Conservation (phyloP, 768 basidiomycete genomes). For the Suillus ampliporus region DNA sequence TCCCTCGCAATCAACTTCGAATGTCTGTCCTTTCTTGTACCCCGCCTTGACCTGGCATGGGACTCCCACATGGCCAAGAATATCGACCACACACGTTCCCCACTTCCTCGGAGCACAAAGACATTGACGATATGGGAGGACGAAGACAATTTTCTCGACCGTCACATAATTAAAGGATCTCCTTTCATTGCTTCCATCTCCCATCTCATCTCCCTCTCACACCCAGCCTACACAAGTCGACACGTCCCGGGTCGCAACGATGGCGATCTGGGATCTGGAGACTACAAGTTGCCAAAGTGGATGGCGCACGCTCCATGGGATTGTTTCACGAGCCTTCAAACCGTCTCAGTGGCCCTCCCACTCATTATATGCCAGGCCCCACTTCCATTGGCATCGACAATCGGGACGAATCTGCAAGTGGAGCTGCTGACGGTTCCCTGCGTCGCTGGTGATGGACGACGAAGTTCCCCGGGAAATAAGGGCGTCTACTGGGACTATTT, state of each 20-base stretch:
- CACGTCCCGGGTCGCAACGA: neutral
- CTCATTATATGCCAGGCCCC: neutral
- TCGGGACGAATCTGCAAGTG: no score
- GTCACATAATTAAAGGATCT: slow-evolving; percentile 37
- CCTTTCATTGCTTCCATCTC: slow-evolving; percentile 43
- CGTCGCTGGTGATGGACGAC: neutral
- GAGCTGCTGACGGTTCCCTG: neutral
- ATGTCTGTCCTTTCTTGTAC: slow-evolving; percentile 42
- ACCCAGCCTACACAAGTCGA: neutral
- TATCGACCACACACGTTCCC: slow-evolving; percentile 23
- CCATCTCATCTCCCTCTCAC: slow-evolving; percentile 37
- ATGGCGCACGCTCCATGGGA: slow-evolving; percentile 34
- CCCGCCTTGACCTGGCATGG: slow-evolving; percentile 29
- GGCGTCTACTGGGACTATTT: no score
- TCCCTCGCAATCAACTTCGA: slow-evolving; percentile 37
- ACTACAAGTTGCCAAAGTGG: slow-evolving; percentile 22
- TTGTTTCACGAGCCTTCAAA: slow-evolving; percentile 33
- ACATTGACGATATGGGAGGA: slow-evolving; percentile 40
- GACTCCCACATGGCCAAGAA: neutral
- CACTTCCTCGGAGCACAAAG: slow-evolving; percentile 22
- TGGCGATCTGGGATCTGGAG: neutral
- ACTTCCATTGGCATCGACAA: no score
- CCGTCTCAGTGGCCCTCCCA: neutral
- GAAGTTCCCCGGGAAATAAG: no score
- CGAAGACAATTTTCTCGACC: no score